phyloP scores from a whole-genome alignment of 208 protist species.

The Trypanosoma avium region DNA sequence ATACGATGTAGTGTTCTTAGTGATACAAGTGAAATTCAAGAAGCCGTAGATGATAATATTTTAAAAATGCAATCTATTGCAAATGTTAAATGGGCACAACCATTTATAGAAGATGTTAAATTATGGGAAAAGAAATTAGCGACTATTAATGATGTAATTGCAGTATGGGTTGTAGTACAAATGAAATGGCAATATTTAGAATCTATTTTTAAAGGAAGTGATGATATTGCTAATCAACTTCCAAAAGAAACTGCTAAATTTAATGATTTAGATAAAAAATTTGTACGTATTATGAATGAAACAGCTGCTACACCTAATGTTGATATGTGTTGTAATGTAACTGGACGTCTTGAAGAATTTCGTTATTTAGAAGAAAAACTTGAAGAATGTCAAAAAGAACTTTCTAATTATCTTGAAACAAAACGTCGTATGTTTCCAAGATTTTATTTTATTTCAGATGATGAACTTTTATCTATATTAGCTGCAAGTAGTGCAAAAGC shows the following conservation, averaged over 20 bases:
- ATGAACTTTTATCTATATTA: conserved; percentile 98
- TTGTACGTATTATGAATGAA: conserved; percentile 97
- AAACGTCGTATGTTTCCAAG: conserved; percentile 98
- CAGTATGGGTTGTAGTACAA: conserved; percentile 98
- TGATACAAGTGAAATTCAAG: conserved; percentile 95
- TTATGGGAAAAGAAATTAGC: conserved; percentile 96
- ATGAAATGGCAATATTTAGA: conserved; percentile 99
- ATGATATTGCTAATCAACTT: conserved; percentile 98
- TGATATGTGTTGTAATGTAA: conserved; percentile 90
- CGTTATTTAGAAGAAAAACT: conserved; percentile 92
- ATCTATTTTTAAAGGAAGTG: conserved; percentile 98
- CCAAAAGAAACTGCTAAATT: conserved; percentile 98
- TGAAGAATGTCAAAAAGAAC: conserved; percentile 97
- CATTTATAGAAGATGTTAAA: conserved; percentile 95
- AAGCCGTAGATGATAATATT: conserved; percentile 98
- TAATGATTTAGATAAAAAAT: conserved; percentile 96
- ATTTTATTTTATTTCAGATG: conserved; percentile 99
- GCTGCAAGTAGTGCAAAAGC: conserved; percentile 92
- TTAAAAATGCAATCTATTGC: conserved; percentile 97
- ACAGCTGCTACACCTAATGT: conserved; percentile 93
- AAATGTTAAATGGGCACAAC: conserved; percentile 95
- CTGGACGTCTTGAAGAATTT: conserved; percentile 93
- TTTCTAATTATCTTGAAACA: conserved; percentile 98
- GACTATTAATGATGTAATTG: conserved; percentile 96
- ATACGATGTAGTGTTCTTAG: conserved; percentile 92